Conservation (phyloP, 305 asterid species). For the Galium porrigens region DNA sequence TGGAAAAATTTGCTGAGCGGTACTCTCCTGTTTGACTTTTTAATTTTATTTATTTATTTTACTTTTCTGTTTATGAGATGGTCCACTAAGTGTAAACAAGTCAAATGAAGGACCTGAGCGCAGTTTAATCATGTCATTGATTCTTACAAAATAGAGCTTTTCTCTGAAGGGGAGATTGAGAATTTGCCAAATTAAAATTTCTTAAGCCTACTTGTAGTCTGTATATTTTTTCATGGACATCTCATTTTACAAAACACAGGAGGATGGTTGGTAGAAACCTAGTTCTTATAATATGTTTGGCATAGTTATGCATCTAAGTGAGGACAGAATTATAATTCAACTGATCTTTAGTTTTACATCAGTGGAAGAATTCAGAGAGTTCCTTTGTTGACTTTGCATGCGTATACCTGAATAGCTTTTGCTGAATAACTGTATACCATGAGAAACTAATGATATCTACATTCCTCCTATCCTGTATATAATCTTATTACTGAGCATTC, state of each 20-base stretch:
- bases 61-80: background rate
- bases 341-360: background rate
- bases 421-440: background rate
- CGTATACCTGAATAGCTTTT: background rate
- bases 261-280: background rate
- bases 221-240: background rate
- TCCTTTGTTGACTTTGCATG: background rate
- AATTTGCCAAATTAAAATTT: background rate
- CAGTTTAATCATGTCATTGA: background rate
- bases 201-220: background rate
- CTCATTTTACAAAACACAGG: constrained; percentile 2
- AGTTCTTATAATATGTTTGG: background rate
- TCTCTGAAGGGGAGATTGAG: background rate
- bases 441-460: background rate
- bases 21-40: constrained; percentile 28
- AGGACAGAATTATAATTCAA: background rate
- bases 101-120: background rate
- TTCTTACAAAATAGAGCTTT: background rate
- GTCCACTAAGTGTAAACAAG: background rate
- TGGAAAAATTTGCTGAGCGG: constrained; percentile 99
- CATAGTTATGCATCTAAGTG: background rate
- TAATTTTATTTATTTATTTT: background rate
- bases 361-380: background rate
- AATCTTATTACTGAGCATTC: background rate
- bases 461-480: background rate